These are phyloP conservation scores for Puya raimondii DNA, from an alignment of 176 grass and related monocot species.

Conservation along the genomic window DNA sequence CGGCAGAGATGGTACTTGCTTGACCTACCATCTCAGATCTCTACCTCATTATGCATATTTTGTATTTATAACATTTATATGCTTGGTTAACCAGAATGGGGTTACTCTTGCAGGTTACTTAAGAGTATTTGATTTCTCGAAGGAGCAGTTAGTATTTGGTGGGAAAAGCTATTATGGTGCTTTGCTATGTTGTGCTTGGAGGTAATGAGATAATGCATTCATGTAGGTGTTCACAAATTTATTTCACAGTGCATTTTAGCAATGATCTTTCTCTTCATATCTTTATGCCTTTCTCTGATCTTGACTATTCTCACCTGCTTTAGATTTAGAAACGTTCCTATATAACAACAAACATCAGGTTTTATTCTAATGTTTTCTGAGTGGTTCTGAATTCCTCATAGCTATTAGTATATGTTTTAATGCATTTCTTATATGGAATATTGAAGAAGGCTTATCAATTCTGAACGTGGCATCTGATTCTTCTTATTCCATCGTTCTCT, in stretches of 20 bases:
- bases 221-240: slow-evolving; percentile 1
- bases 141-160: slow-evolving; percentile 84
- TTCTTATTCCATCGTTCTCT: no score
- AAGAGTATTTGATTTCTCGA: slow-evolving; percentile 92
- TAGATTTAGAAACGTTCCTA: background rate
- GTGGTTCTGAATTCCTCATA: no score
- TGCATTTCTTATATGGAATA: no score
- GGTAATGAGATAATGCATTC: slow-evolving; percentile 37
- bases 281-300: no score
- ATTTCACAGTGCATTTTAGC: no score
- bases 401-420: no score
- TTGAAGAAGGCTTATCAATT: no score
- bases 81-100: background rate
- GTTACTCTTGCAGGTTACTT: slow-evolving; percentile 61
- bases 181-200: slow-evolving; percentile 91
- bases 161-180: slow-evolving; percentile 99
- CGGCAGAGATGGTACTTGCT: slow-evolving; percentile 77
- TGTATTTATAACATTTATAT: background rate
- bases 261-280: no score
- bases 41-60: background rate
- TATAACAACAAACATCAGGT: no score
- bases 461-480: no score
- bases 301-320: no score
- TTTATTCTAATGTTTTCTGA: no score
- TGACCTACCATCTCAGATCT: slow-evolving; percentile 3